Evolutionary conservation across 2,329 filamentous ascomycete genomes (phyloP).

Genomic region (Dactylellina leptospora): DNA sequence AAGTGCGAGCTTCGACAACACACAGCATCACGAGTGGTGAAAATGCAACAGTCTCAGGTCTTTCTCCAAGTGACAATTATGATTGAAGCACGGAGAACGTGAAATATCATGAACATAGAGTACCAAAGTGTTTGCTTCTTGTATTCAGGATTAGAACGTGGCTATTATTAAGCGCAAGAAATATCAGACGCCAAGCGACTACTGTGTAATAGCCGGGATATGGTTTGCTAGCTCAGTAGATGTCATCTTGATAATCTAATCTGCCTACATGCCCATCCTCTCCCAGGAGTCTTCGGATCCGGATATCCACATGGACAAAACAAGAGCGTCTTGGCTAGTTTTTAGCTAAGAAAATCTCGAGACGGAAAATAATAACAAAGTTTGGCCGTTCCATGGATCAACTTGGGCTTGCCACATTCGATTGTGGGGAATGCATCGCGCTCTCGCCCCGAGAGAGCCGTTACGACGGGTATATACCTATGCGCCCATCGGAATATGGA

Average conservation of each 20-base stretch:
- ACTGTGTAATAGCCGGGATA: conserved; percentile 24
- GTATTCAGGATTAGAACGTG: background rate
- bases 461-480: background rate
- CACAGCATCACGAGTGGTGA: too few relatives aligned
- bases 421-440: conserved; percentile 27
- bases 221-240: background rate
- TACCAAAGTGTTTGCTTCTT: background rate
- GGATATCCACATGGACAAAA: conserved; percentile 47
- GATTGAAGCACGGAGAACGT: too few relatives aligned
- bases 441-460: conserved; percentile 23
- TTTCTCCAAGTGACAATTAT: too few relatives aligned
- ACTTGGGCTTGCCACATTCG: conserved; percentile 7
- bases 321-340: conserved; percentile 39
- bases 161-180: conserved; percentile 11
- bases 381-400: conserved; percentile 43
- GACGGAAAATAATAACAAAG: conserved; percentile 47
- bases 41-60: too few relatives aligned
- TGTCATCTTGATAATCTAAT: conserved; percentile 14
- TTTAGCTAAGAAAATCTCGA: too few relatives aligned
- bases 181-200: conserved; percentile 40
- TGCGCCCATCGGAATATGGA: too few relatives aligned
- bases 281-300: background rate
- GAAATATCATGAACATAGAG: background rate
- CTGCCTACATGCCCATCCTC: background rate
- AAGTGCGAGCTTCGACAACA: too few relatives aligned